phyloP scores from a whole-genome alignment of 192 early-diverging fungal genomes.

The Coemansia sp. region DNA sequence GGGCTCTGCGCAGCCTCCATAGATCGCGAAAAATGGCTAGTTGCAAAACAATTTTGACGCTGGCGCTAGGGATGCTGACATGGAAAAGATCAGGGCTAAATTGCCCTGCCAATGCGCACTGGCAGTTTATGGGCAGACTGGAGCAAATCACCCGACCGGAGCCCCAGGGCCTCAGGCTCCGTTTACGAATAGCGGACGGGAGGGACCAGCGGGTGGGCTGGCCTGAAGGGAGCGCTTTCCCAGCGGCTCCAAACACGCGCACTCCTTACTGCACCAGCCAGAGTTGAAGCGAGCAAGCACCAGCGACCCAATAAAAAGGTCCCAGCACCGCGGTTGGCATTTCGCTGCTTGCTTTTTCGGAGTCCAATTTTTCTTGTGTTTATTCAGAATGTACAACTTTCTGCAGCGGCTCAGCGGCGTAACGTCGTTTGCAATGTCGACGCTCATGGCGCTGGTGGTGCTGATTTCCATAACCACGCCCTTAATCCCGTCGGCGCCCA shows the following conservation, averaged over 20 bases:
- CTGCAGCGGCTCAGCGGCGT: conserved; percentile 47
- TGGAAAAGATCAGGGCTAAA: not conserved
- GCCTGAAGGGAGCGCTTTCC: too few species aligned
- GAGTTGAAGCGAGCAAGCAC: too few species aligned
- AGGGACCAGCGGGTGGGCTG: too few species aligned
- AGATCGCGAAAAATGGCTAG: too few species aligned
- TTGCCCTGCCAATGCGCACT: not conserved
- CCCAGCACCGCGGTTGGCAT: not conserved
- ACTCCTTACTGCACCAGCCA: too few species aligned
- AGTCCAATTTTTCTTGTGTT: not conserved
- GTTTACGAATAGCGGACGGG: too few species aligned
- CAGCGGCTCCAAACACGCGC: too few species aligned
- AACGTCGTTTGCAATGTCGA: conserved; percentile 50
- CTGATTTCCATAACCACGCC: conserved; percentile 40
- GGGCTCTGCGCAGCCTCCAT: not conserved
- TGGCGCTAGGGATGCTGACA: too few species aligned
- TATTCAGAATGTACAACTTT: conserved; percentile 48
- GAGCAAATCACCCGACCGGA: too few species aligned
- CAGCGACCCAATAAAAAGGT: not conserved
- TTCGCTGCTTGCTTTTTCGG: not conserved
- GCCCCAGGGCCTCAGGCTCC: too few species aligned
- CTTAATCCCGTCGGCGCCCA: conserved; percentile 30
- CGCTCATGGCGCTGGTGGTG: conserved; percentile 39
- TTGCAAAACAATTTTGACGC: too few species aligned
- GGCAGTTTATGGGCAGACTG: not conserved